Conservation (phyloP, 352 stramenopile species). For the Pilasporangium apinafurcum region DNA sequence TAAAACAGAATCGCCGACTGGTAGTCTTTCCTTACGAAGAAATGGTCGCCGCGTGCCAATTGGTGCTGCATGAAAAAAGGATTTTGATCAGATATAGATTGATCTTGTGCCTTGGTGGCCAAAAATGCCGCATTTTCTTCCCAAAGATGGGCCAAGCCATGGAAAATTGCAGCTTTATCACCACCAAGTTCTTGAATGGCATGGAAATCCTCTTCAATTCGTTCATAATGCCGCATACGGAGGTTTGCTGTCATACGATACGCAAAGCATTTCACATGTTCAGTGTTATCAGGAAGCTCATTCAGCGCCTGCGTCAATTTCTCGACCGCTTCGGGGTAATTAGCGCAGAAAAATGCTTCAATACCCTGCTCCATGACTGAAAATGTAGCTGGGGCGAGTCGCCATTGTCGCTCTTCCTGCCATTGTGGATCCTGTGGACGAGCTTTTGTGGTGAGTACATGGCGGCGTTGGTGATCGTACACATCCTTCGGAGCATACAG, state of each 20-base stretch:
- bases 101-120: slow-evolving; percentile 23
- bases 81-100: slow-evolving; percentile 21
- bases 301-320: slow-evolving; percentile 33
- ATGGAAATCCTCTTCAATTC: slow-evolving; percentile 42
- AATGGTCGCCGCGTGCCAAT: slow-evolving; percentile 44
- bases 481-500: slow-evolving; percentile 46
- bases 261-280: slow-evolving; percentile 69
- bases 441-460: slow-evolving; percentile 38
- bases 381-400: slow-evolving; percentile 25
- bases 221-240: slow-evolving; percentile 42
- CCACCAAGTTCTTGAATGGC: slow-evolving; percentile 48
- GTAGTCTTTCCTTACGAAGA: slow-evolving; percentile 59
- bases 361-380: slow-evolving; percentile 52
- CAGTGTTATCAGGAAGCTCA: slow-evolving; percentile 45
- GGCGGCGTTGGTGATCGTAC: slow-evolving; percentile 44
- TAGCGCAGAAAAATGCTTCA: slow-evolving; percentile 63
- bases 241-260: slow-evolving; percentile 74
- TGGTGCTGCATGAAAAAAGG: slow-evolving; percentile 57
- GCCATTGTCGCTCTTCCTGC: slow-evolving; percentile 35
- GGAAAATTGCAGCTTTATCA: slow-evolving; percentile 72
- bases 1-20: slow-evolving; percentile 41
- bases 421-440: slow-evolving; percentile 14
- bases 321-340: slow-evolving; percentile 51
- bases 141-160: slow-evolving; percentile 64
- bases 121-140: slow-evolving; percentile 55